phyloP scores from a whole-genome alignment of 352 stramenopile genomes.

The Globisporangium barbulae region DNA sequence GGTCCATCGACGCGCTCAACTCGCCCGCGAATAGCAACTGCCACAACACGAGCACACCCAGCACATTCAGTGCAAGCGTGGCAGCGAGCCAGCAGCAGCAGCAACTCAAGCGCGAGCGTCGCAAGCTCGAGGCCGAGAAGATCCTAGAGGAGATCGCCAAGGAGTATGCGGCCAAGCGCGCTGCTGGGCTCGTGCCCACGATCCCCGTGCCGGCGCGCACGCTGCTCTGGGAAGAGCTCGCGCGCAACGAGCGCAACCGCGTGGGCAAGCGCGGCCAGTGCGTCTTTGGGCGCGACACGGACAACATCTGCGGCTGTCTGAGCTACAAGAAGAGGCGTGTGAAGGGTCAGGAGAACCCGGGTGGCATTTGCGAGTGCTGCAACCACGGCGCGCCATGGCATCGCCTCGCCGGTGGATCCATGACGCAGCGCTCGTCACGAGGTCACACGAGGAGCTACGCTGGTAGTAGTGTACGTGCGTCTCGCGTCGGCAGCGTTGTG shows the following conservation, averaged over 20 bases:
- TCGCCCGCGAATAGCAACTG: slow-evolving; percentile 8
- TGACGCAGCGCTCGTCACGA: slow-evolving; percentile 18
- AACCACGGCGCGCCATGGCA: slow-evolving; percentile 72
- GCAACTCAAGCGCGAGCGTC: slow-evolving; percentile 23
- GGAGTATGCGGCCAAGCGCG: slow-evolving; percentile 77
- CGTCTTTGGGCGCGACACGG: slow-evolving; percentile 57
- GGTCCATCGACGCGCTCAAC: slow-evolving; percentile 14
- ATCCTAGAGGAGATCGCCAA: slow-evolving; percentile 76
- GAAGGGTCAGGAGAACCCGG: slow-evolving; percentile 39
- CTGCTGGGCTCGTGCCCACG: slow-evolving; percentile 64
- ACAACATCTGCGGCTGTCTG: slow-evolving; percentile 52
- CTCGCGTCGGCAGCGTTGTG: slow-evolving; percentile 31
- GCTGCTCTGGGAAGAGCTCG: slow-evolving; percentile 80
- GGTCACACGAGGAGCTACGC: slow-evolving; percentile 11
- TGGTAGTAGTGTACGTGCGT: slow-evolving; percentile 19
- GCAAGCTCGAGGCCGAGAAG: slow-evolving; percentile 57
- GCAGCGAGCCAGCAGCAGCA: slow-evolving; percentile 11
- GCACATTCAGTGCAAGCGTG: slow-evolving; percentile 3
- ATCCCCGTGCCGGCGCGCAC: slow-evolving; percentile 68
- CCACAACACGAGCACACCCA: neutral
- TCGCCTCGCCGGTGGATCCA: slow-evolving; percentile 47
- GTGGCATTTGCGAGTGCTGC: slow-evolving; percentile 68
- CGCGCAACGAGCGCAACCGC: slow-evolving; percentile 36
- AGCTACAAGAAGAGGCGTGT: slow-evolving; percentile 53
- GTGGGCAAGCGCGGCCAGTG: slow-evolving; percentile 55